Evolutionary conservation across 805 yeast species (phyloP), one percentile per base, ranked within the genome.

Genomic region (Lipomyces yamadae): DNA sequence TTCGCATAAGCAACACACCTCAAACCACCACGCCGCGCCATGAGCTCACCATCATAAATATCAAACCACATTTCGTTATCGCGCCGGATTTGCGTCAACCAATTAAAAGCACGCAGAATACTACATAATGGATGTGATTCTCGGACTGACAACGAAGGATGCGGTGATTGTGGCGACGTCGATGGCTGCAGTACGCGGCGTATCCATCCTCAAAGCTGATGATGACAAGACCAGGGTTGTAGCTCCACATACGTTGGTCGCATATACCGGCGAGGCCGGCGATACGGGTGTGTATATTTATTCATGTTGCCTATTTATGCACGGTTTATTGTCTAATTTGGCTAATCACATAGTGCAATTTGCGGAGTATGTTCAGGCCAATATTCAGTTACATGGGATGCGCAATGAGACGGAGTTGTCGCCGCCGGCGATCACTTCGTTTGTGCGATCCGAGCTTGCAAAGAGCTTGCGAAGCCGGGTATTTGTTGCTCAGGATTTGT

Each of bases 191-290:
- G 91, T 97, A 8, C 85, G 99, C 72, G 97, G 97, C 64, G 89
- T 92, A 63, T 88, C 96, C 13, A 85, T 92, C 60, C 80, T 92
- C 72, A 91, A 91, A 75, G 87, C 85, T 61, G 82, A 84, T 59
- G 97, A 92, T 78, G 92, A 89, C 78, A 92, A 92, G 80, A 91
- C 96, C 8, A 81, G 93, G 71, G 79, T 78, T 37, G 82, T 94
- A 73, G 91, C 91, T 72, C 84, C 87, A 50, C 94, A 89, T 76
- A 85, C 90, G 62, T 81, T 93, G 72, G 83, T 95, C 81, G 97
- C 98, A 55, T 93, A 81, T 80, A 89, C 96, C 1, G 99, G 99
- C 65, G 99, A 95, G 77, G 85, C 97, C 2, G 99, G 99, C 69
- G 99, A 95, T 77, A 91, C 98, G 5, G 80, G 80, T 77, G 68